phyloP scores from a whole-genome alignment of 768 basidiomycete genomes.

The Xerocomus spinulosus region DNA sequence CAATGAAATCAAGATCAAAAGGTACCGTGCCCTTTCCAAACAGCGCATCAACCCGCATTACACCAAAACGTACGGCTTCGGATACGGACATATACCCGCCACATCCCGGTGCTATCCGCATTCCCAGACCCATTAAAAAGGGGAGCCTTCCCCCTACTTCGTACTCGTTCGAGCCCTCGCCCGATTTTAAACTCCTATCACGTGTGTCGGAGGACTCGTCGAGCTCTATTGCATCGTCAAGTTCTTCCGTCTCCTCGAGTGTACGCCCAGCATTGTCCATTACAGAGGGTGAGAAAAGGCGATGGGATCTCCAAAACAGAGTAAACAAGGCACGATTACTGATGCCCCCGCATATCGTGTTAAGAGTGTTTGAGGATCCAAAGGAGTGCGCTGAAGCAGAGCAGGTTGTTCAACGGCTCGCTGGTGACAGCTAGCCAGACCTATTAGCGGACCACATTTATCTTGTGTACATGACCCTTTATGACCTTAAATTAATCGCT shows the following conservation, averaged over 20 bases:
- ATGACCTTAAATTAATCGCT: neutral
- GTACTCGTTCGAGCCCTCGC: slow-evolving; percentile 7
- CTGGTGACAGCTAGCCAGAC: neutral
- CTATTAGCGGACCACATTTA: neutral
- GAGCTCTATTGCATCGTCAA: slow-evolving; percentile 17
- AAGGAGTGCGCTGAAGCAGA: slow-evolving; percentile 63
- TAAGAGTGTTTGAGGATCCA: slow-evolving; percentile 67
- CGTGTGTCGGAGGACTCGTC: slow-evolving; percentile 26
- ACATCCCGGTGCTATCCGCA: slow-evolving; percentile 6
- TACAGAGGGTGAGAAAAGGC: slow-evolving; percentile 52
- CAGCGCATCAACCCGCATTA: neutral
- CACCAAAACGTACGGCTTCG: slow-evolving; percentile 18
- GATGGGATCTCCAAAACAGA: slow-evolving; percentile 56
- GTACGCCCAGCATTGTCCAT: slow-evolving; percentile 17
- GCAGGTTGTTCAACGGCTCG: slow-evolving; percentile 33
- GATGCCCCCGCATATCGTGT: slow-evolving; percentile 51
- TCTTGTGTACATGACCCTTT: neutral
- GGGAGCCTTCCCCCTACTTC: slow-evolving; percentile 13
- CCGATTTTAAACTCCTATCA: slow-evolving; percentile 8
- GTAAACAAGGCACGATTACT: slow-evolving; percentile 57
- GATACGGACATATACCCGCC: slow-evolving; percentile 15
- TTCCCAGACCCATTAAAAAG: slow-evolving; percentile 12
- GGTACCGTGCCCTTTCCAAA: slow-evolving; percentile 5
- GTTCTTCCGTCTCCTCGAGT: slow-evolving; percentile 21
- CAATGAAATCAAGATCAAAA: slow-evolving; percentile 6